Base-by-base conservation (phyloP, 2,329 filamentous ascomycete genomes). In the Beauveria sp. region DNA sequence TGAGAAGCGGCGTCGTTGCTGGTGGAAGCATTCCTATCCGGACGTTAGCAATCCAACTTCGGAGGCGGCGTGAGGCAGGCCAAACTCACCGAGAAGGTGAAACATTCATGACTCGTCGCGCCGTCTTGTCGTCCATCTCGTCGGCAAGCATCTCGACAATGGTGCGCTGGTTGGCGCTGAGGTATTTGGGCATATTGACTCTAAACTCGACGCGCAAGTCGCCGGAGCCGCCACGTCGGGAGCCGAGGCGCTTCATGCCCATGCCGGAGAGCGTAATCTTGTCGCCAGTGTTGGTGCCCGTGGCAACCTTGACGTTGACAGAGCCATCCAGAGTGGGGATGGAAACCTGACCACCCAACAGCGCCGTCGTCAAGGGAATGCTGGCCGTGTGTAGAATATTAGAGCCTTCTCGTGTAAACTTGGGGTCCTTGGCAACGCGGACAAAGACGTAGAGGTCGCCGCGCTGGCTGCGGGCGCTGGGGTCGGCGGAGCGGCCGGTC, bases 121-220 rank as follows among this genome's bases (percentile, higher is more conserved):
- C 94, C 30, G 85, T 91, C 79, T 92, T 92, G 75, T 99, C 94
- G 44, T 84, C 88, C 86, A 99, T 89, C 78, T 99, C 94, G 69
- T 99, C 92, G 7, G 94, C 94, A 65, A 99, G 84, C 85, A 97
- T 93, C 78, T 99, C 94, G 50, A 96, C 77, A 62, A 99, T 89
- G 1, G 91, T 96, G 59, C 94, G 84, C 78, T 99, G 92, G 76
- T 96, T 97, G 51, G 89, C 84, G 59, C 84, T 91, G 65, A 99
- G 80, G 70, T 93, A 97, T 77, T 96, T 97, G 51, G 94, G 94
- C 91, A 97, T 96, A 59, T 84, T 79, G 51, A 99, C 90, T 73
- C 91, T 91, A 82, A 96, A 99, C 73, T 99, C 93, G 7, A 99
- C 92, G 71, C 86, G 88, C 63, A 99, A 77, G 70, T 99, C 94